These are phyloP conservation scores for Paracoccidioides brasiliensis DNA, from an alignment of 2,329 filamentous ascomycete genomes.

Conservation along the genomic window DNA sequence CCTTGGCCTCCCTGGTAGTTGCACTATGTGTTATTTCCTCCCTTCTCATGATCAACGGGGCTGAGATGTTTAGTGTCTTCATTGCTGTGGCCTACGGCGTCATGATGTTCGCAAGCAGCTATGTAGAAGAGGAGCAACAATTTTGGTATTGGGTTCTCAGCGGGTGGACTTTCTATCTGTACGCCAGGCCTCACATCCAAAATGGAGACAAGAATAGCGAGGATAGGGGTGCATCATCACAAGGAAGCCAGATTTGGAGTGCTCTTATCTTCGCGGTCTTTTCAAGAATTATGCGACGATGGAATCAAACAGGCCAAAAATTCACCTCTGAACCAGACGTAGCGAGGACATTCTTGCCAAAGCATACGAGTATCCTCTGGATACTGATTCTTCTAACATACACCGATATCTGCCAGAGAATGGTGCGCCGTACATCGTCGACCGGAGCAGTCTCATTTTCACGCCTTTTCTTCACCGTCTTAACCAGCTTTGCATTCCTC, in stretches of 20 bases:
- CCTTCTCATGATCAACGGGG: conserved; percentile 18
- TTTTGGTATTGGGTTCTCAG: conserved; percentile 87
- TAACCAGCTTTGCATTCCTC: conserved; percentile 46
- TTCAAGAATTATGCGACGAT: conserved; percentile 58
- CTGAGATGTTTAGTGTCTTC: conserved; percentile 32
- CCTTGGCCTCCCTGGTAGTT: conserved; percentile 33
- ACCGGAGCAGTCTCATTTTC: conserved; percentile 22
- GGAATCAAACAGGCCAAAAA: conserved; percentile 98
- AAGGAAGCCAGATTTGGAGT: not conserved
- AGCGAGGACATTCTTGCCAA: conserved; percentile 54
- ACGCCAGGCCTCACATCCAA: conserved; percentile 22
- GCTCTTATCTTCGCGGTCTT: conserved; percentile 42
- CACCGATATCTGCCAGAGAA: conserved; percentile 39
- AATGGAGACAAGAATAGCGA: not conserved
- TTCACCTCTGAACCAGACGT: conserved; percentile 85
- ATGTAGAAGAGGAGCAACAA: conserved; percentile 95
- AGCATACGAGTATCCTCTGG: conserved; percentile 61
- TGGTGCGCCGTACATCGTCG: conserved; percentile 16
- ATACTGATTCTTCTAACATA: conserved; percentile 57
- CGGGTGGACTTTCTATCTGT: conserved; percentile 37
- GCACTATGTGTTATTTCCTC: conserved; percentile 21
- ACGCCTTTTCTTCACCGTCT: conserved; percentile 7
- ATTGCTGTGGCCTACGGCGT: conserved; percentile 53
- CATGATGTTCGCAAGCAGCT: conserved; percentile 98
- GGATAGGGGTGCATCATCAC: not conserved